Conservation (phyloP, 2,329 filamentous ascomycete species). For the Arachnopeziza araneosa region DNA sequence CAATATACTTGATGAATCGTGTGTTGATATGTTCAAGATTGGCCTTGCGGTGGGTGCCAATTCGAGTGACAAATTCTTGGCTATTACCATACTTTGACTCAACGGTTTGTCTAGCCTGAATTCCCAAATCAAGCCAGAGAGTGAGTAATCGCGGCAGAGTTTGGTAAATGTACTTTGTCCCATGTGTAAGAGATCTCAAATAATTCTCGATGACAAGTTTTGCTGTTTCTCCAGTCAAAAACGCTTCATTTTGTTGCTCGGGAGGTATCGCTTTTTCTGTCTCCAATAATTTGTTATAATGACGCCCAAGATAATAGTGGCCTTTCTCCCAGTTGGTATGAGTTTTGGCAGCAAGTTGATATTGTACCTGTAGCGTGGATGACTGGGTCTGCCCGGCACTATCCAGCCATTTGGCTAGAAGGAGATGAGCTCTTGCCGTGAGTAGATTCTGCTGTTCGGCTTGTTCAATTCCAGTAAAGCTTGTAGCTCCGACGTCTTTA, state of each 20-base stretch:
- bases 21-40: constrained; percentile 65
- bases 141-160: constrained; percentile 88
- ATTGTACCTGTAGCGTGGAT: constrained; percentile 70
- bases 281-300: constrained; percentile 95
- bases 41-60: constrained; percentile 52
- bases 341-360: constrained; percentile 72
- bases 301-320: constrained; percentile 92
- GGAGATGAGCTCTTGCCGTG: constrained; percentile 73
- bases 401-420: constrained; percentile 96
- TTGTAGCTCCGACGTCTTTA: constrained; percentile 16
- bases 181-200: constrained; percentile 76
- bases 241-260: constrained; percentile 71
- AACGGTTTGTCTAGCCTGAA: constrained; percentile 59
- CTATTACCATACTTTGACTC: constrained; percentile 39
- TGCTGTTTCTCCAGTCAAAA: constrained; percentile 74
- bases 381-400: constrained; percentile 89
- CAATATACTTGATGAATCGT: constrained; percentile 74
- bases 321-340: constrained; percentile 84
- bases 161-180: constrained; percentile 94
- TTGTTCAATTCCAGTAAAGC: constrained; percentile 18
- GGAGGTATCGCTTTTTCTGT: constrained; percentile 74
- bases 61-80: constrained; percentile 46
- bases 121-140: constrained; percentile 88
- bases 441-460: constrained; percentile 50
- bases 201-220: constrained; percentile 94